phyloP scores from a whole-genome alignment of 148 eudicot genomes.

The Spergularia bocconei region DNA sequence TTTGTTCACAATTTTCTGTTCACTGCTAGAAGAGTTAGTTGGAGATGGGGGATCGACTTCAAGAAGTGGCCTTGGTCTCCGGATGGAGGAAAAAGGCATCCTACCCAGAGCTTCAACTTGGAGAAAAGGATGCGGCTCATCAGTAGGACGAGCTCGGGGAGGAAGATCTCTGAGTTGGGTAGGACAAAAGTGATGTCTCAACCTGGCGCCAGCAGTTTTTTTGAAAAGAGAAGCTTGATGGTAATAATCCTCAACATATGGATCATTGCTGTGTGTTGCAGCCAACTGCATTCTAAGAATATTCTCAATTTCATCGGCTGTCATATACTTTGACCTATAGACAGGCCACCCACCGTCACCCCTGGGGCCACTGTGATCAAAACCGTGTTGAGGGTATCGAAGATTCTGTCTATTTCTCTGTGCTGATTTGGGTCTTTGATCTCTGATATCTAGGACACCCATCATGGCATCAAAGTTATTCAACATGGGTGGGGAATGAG shows the following conservation, averaged over 20 bases:
- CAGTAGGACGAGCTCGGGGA: constrained; percentile 55
- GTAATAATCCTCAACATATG: constrained; percentile 74
- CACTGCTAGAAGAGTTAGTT: constrained; percentile 38
- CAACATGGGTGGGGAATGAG: constrained; percentile 41
- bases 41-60: constrained; percentile 67
- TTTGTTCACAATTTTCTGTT: constrained; percentile 45
- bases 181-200: constrained; percentile 83
- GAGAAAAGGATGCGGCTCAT: constrained; percentile 81
- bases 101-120: constrained; percentile 90
- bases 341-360: constrained; percentile 38
- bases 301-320: constrained; percentile 61
- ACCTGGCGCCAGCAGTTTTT: constrained; percentile 47
- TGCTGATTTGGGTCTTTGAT: constrained; percentile 43
- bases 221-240: constrained; percentile 69
- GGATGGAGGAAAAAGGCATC: constrained; percentile 81
- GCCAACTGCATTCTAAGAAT: constrained; percentile 69
- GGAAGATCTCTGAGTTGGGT: constrained; percentile 62
- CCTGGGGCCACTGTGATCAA: constrained; percentile 47
- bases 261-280: constrained; percentile 70
- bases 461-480: constrained; percentile 49
- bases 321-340: constrained; percentile 69
- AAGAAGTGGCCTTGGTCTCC: constrained; percentile 88
- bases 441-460: constrained; percentile 49
- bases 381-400: constrained; percentile 47
- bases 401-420: constrained; percentile 37